Evolutionary conservation across 305 asterid genomes (phyloP), one percentile per base, ranked within the genome.

Genomic region (Salvia sclarea): DNA sequence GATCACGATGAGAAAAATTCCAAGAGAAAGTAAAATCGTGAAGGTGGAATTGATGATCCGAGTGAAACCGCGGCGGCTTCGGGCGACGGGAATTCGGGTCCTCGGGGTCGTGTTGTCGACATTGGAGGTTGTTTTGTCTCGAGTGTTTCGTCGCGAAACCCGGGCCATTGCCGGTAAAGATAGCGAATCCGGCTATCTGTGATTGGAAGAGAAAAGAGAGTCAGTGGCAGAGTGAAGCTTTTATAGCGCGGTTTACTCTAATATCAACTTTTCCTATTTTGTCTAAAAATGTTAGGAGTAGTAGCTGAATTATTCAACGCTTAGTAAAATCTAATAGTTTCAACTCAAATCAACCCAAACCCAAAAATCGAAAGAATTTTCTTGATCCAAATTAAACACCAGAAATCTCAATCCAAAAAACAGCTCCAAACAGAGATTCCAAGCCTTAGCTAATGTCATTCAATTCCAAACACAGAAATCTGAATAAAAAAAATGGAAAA

Each of bases 111-210:
- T 49, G 47, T 43, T 45, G 18, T 9, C 35, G 41, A 20, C 31
- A 12, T 56, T 61, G 35, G 38, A 61, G 66, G 56, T 72, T 48
- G 69, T 5, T 67, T 79, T 79, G 67, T 73, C 80, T 28, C 88
- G 79, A 43, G 74, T 63, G 69, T 56, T 80, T 76, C 87, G 80
- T 33, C 91, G 78, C 10, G 94, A 80, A 44, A 73, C 54, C 68
- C 80, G 94, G 67, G 87, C 65, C 97, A 91, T 91, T 47, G 74
- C 72, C 47, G 68, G 68, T 67, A 20, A 44, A 40, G 41, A 47
- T 4, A 61, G 16, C 69, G 72, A 72, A 45, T 56, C 61, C 67
- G 11, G 53, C 57, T 40, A 12, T 11, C 8, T 3, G 44, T 14
- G 53, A 44, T 11, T 45, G 68, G 77, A 45, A 11, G 56, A 30